These are phyloP conservation scores for Podospora anserina DNA, from an alignment of 495 filamentous ascomycete genomes.

Conservation along the genomic window DNA sequence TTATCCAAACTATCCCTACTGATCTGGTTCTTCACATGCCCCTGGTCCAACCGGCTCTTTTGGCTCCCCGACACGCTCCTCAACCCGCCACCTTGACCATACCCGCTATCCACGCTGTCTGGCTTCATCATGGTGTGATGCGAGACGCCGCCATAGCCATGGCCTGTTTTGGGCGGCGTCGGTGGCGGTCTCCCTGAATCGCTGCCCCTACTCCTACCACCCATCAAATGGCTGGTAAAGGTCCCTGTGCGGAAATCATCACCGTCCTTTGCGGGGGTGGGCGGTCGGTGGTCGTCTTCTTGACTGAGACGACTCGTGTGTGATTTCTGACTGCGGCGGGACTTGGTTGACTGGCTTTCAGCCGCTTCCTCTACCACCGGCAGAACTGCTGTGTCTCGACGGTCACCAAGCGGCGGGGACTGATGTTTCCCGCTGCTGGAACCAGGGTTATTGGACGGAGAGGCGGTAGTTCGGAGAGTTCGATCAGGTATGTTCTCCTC, in stretches of 20 bases:
- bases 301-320: conserved; percentile 43
- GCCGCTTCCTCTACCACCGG: conserved; percentile 90
- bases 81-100: conserved; percentile 25
- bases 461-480: conserved; percentile 48
- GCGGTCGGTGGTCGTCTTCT: conserved; percentile 43
- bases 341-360: conserved; percentile 71
- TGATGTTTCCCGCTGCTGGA: conserved; percentile 33
- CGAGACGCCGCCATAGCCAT: conserved; percentile 20
- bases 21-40: conserved; percentile 26
- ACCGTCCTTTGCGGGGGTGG: conserved; percentile 41
- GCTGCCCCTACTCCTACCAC: conserved; percentile 26
- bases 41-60: conserved; percentile 17
- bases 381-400: conserved; percentile 66
- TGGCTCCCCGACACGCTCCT: conserved; percentile 30
- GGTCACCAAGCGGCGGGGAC: conserved; percentile 34
- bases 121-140: conserved; percentile 28
- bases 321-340: conserved; percentile 27
- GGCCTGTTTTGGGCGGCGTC: conserved; percentile 44
- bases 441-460: conserved; percentile 43
- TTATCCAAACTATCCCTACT: conserved; percentile 52
- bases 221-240: background rate
- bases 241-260: conserved; percentile 25
- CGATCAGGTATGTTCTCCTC: conserved; percentile 49
- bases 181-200: conserved; percentile 34
- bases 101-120: conserved; percentile 39